phyloP scores from a whole-genome alignment of 495 filamentous ascomycete species.

The Apodospora peruviana region DNA sequence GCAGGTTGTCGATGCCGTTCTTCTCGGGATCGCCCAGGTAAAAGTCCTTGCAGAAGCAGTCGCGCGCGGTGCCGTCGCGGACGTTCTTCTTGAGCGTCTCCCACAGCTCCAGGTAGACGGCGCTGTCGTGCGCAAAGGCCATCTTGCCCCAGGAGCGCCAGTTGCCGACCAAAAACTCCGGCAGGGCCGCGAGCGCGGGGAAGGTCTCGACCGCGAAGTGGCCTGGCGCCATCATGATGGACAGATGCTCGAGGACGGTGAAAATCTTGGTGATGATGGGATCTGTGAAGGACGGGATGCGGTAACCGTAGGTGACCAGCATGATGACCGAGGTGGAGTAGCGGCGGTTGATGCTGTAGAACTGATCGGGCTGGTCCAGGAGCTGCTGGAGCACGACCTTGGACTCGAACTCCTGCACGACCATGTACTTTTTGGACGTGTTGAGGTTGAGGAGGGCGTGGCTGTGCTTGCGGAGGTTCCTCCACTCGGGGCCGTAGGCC shows the following conservation, averaged over 20 bases:
- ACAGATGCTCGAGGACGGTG: conserved; percentile 11
- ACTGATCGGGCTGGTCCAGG: conserved; percentile 11
- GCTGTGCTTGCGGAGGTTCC: conserved; percentile 29
- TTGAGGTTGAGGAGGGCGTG: conserved; percentile 29
- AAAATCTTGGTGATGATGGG: conserved; percentile 12
- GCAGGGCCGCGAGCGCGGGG: neutral
- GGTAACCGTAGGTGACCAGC: conserved; percentile 22
- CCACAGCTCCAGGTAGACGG: conserved; percentile 8
- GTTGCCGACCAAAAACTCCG: neutral
- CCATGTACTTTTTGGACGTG: conserved; percentile 8
- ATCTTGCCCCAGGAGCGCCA: conserved; percentile 1
- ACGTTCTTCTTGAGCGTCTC: conserved; percentile 1
- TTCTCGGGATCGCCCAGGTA: conserved; percentile 10
- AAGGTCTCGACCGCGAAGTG: conserved; percentile 20
- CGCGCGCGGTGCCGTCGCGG: conserved; percentile 3
- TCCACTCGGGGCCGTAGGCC: conserved; percentile 31
- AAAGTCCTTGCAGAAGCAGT: conserved; percentile 12
- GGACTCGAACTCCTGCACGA: conserved; percentile 28
- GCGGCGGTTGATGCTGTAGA: conserved; percentile 15
- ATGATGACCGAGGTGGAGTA: conserved; percentile 26
- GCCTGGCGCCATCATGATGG: conserved; percentile 6
- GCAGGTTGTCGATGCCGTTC: conserved; percentile 13
- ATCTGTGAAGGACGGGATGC: conserved; percentile 20
- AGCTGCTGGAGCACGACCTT: conserved; percentile 31
- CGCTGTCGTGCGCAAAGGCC: conserved; percentile 12